Conservation (phyloP, 176 grass and related monocot species). For the Aegilops longissima region DNA sequence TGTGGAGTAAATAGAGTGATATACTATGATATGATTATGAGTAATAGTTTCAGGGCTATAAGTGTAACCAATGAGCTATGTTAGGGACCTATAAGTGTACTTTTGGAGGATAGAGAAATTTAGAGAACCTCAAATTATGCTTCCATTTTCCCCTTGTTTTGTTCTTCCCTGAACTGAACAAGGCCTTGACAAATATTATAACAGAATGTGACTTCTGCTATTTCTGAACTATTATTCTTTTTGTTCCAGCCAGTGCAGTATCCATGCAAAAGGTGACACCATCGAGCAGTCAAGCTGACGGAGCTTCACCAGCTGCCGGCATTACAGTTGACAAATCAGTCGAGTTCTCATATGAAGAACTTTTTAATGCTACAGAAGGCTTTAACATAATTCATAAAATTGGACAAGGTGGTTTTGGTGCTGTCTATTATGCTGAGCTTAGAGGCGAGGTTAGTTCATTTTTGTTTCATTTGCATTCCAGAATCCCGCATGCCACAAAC, state of each 20-base stretch:
- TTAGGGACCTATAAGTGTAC: neutral
- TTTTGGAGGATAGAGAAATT: neutral
- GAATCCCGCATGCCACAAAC: neutral
- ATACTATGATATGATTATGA: constrained; percentile 6
- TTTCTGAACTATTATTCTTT: constrained; percentile 28
- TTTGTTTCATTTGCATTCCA: constrained; percentile 26
- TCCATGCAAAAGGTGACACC: constrained; percentile 34
- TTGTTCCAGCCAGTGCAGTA: constrained; percentile 27
- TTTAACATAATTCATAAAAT: constrained; percentile 96
- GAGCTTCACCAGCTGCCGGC: constrained; percentile 48
- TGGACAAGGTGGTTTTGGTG: constrained; percentile 83
- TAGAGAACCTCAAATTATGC: neutral
- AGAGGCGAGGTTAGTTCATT: constrained; percentile 78
- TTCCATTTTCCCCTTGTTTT: neutral
- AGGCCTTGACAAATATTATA: constrained; percentile 11
- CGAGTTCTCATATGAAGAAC: constrained; percentile 91
- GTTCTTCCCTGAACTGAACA: neutral
- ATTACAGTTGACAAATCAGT: constrained; percentile 89
- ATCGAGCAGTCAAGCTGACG: constrained; percentile 33
- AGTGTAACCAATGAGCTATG: neutral
- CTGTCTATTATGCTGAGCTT: constrained; percentile 79
- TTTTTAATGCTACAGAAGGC: constrained; percentile 76
- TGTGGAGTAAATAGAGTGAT: neutral
- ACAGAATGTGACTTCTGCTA: constrained; percentile 1
- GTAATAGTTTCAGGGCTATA: neutral